phyloP scores from a whole-genome alignment of 2,329 filamentous ascomycete genomes.

The Apiospora aurea region DNA sequence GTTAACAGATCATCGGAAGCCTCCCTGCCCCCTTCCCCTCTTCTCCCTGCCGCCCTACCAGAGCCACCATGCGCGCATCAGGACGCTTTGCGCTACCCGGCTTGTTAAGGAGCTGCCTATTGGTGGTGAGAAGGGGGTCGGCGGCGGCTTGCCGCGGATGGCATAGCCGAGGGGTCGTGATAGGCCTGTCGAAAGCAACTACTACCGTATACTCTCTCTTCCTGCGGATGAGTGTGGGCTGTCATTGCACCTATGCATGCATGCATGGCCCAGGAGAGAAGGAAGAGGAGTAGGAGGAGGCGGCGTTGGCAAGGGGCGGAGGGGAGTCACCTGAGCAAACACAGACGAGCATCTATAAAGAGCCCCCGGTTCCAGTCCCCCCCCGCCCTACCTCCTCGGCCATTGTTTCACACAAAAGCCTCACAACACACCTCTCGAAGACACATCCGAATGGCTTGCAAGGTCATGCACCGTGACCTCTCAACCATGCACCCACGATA shows the following conservation, averaged over 20 bases:
- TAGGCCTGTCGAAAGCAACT: neutral
- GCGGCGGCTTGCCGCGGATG: neutral
- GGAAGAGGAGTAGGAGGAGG: neutral
- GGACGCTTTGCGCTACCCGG: neutral
- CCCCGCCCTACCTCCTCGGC: neutral
- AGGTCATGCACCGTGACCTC: conserved; percentile 6
- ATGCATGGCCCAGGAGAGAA: neutral
- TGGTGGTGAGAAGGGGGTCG: neutral
- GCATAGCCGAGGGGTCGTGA: neutral
- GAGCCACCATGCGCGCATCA: conserved; percentile 1
- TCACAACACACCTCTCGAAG: conserved; percentile 7
- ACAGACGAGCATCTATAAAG: conserved; percentile 14
- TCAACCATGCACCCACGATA: conserved; percentile 10
- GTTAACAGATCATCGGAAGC: neutral
- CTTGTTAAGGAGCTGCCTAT: neutral
- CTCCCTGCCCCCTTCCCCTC: neutral
- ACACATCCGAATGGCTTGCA: conserved; percentile 18
- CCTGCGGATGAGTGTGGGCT: neutral
- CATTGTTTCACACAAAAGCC: conserved; percentile 18
- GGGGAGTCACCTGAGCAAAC: neutral
- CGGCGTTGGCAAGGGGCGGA: neutral
- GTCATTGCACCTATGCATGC: neutral
- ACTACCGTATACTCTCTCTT: neutral
- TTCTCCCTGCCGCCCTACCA: neutral
- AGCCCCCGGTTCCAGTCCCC: neutral